Base-by-base conservation (phyloP, 148 eudicot genomes). In the Selenicereus undatus region DNA sequence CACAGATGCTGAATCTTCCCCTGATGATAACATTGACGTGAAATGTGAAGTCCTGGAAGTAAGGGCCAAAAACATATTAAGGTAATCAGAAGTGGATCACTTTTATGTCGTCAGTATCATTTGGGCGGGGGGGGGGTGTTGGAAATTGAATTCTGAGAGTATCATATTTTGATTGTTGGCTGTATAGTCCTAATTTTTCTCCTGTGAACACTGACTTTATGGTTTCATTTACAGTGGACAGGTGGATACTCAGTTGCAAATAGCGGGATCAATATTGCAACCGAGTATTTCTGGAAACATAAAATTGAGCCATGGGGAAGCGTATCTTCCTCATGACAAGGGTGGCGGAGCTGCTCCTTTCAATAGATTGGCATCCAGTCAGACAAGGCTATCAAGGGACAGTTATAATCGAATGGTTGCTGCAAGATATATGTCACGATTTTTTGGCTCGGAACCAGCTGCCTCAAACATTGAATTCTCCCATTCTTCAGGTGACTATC, bases 41-140 rank as follows among this genome's bases (percentile, higher is more conserved):
- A 97, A 92, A 88, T 97, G 98, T 85, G 99, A 97, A 90, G 91
- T 87, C 69, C 78, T 97, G 68, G 99, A 97, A 91, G 94, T 97
- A 54, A 92, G 91, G 83, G 97, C 98, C 18, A 94, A 93, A 88
- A 94, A 94, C 86, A 82, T 91, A 64, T 84, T 97, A 78, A 94
- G 99, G 99, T 97, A 51, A 13, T 58, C 52, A 26, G 66, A 27
- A 30, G 42, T 29, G 24, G 32, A 4, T 42, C 75, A 20, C 20
- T 48, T 48, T 72, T 39, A 4, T 20, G 76, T 73, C 60, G 48
- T 42, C 43, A 39, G 6, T 39, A 11, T 9, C 14, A n/a, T 73
- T 73, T 27, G 13, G 39, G 16, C 42, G 24, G 12, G 71, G 29
- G 62, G 21, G 69, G 26, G 26, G 24, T 2, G 1, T 4, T 14